Evolutionary conservation across 495 filamentous ascomycete species (phyloP).

Genomic region (Penicillium turbatum): DNA sequence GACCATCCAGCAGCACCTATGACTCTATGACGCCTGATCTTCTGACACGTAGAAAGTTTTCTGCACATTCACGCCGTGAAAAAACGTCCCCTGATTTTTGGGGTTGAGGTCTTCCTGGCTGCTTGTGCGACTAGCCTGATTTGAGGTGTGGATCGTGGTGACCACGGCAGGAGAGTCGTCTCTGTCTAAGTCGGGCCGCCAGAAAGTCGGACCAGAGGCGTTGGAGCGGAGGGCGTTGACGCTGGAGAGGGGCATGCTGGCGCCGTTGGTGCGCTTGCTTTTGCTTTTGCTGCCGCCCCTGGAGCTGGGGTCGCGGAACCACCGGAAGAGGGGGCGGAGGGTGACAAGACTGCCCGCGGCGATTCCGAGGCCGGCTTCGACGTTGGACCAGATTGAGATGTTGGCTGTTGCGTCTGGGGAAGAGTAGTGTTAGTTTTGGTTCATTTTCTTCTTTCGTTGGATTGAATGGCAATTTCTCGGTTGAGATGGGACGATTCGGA

Average conservation of each 20-base stretch:
- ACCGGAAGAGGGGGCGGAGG: conserved; percentile 46
- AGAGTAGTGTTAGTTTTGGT: conserved; percentile 11
- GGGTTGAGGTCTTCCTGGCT: conserved; percentile 42
- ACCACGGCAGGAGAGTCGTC: conserved; percentile 26
- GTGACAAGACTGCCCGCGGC: conserved; percentile 45
- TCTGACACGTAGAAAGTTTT: conserved; percentile 39
- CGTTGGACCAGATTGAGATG: conserved; percentile 46
- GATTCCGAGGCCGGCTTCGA: conserved; percentile 46
- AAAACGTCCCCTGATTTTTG: conserved; percentile 19
- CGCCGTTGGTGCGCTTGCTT: conserved; percentile 27
- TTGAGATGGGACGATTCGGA: not conserved
- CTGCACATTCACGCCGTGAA: conserved; percentile 36
- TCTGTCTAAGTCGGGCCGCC: conserved; percentile 32
- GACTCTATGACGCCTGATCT: conserved; percentile 8
- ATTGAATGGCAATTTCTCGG: not conserved
- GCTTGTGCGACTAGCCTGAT: conserved; percentile 28
- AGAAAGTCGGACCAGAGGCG: conserved; percentile 25
- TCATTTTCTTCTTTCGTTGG: not conserved
- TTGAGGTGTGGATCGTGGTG: conserved; percentile 33
- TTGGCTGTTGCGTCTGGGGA: conserved; percentile 35
- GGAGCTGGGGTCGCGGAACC: conserved; percentile 37
- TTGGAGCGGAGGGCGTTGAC: conserved; percentile 23
- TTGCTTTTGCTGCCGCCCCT: conserved; percentile 15
- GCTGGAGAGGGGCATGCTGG: conserved; percentile 34
- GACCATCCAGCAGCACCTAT: not conserved